These are phyloP conservation scores for Neocucurbitaria cava DNA, from an alignment of 2,329 filamentous ascomycete species.

Conservation along the genomic window DNA sequence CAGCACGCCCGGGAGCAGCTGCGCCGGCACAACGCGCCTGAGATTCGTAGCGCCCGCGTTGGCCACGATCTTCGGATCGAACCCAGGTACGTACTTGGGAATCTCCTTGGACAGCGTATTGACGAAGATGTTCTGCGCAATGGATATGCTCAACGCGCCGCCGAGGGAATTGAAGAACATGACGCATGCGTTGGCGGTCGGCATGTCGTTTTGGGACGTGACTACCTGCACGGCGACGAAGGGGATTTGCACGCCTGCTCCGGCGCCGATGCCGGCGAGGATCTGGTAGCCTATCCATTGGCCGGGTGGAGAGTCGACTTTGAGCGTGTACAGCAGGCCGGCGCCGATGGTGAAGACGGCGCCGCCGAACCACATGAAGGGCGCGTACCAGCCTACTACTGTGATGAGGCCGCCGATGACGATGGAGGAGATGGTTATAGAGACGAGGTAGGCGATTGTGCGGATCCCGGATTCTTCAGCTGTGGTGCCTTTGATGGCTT, in stretches of 20 bases:
- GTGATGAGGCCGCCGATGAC: slow-evolving; percentile 38
- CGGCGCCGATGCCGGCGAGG: slow-evolving; percentile 48
- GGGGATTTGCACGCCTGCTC: slow-evolving; percentile 53
- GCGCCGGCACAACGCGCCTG: slow-evolving; percentile 57
- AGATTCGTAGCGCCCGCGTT: slow-evolving; percentile 65
- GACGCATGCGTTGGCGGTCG: slow-evolving; percentile 52
- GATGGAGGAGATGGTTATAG: slow-evolving; percentile 35
- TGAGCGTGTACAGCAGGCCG: slow-evolving; percentile 49
- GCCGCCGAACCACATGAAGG: slow-evolving; percentile 48
- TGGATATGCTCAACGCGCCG: slow-evolving; percentile 69
- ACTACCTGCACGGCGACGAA: slow-evolving; percentile 55
- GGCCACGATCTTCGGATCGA: slow-evolving; percentile 53
- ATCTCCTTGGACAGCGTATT: slow-evolving; percentile 67
- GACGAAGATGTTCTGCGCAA: slow-evolving; percentile 72
- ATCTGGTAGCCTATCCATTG: slow-evolving; percentile 53
- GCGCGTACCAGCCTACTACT: slow-evolving; percentile 40
- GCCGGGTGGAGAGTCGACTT: slow-evolving; percentile 26
- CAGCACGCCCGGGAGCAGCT: slow-evolving; percentile 61
- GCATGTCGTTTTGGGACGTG: slow-evolving; percentile 48
- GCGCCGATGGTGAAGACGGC: slow-evolving; percentile 46
- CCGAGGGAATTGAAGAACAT: slow-evolving; percentile 71
- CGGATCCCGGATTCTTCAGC: slow-evolving; percentile 48
- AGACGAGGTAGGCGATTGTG: slow-evolving; percentile 43
- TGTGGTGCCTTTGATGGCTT: slow-evolving; percentile 51
- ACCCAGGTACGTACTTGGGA: slow-evolving; percentile 48